These are phyloP conservation scores for Phialocephala subalpina DNA, from an alignment of 2,329 filamentous ascomycete species.

Conservation along the genomic window DNA sequence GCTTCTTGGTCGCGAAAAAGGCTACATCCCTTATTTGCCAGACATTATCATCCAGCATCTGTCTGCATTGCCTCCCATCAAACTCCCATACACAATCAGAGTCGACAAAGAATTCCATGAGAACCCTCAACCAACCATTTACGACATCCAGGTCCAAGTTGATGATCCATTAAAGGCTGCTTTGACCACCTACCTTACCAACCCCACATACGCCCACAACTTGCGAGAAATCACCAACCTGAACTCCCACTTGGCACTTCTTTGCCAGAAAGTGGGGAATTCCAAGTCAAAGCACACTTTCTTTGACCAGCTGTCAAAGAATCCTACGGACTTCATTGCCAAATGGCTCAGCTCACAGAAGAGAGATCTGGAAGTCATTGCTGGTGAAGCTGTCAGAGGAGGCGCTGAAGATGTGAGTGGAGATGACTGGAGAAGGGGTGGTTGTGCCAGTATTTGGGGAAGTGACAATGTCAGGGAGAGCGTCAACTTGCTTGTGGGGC, in stretches of 20 bases:
- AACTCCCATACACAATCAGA: constrained; percentile 90
- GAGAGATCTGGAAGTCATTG: constrained; percentile 50
- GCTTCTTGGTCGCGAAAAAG: constrained; percentile 76
- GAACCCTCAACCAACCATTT: constrained; percentile 80
- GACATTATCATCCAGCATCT: constrained; percentile 84
- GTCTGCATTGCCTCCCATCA: constrained; percentile 79
- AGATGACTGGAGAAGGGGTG: constrained; percentile 75
- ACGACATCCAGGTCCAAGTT: constrained; percentile 86
- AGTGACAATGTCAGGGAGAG: constrained; percentile 68
- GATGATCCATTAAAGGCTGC: constrained; percentile 81
- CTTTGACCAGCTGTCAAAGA: constrained; percentile 78
- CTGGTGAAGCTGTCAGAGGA: constrained; percentile 54
- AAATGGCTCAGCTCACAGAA: constrained; percentile 93
- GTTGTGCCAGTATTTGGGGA: constrained; percentile 69
- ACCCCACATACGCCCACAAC: constrained; percentile 73
- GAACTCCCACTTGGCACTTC: constrained; percentile 85
- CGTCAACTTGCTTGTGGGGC: constrained; percentile 63
- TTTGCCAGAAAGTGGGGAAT: constrained; percentile 83
- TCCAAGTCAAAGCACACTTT: constrained; percentile 93
- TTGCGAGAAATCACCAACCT: constrained; percentile 79
- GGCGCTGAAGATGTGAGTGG: constrained; percentile 61
- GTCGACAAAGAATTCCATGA: constrained; percentile 86
- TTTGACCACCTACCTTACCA: constrained; percentile 71
- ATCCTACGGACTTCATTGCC: constrained; percentile 84
- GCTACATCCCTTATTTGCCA: constrained; percentile 86